Percentiles rank a stretch among this genome's conserved stretches.
These are phyloP conservation scores for Leucoagaricus sp. DNA, from an alignment of 1,284 basidiomycete species.

Conservation along the genomic window DNA sequence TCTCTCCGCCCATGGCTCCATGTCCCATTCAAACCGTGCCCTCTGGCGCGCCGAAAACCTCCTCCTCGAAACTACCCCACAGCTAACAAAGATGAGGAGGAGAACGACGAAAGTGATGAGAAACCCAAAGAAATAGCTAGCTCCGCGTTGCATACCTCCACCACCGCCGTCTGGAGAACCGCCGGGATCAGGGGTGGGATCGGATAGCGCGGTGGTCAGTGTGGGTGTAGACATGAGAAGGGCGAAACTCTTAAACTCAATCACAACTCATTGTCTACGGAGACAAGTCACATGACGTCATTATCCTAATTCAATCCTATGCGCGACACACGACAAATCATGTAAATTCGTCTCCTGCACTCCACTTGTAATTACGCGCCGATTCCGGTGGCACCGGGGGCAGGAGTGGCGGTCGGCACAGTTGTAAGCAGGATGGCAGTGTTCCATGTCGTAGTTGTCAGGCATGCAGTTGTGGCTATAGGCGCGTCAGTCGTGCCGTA, in stretches of 20 bases:
- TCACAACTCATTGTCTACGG: not conserved
- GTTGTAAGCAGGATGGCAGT: constrained; percentile 37
- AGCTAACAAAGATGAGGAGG: constrained; percentile 57
- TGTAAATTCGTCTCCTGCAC: not conserved
- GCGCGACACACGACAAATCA: not conserved
- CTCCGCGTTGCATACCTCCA: constrained; percentile 28
- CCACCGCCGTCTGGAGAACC: constrained; percentile 9
- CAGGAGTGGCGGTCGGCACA: constrained; percentile 35
- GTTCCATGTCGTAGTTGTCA: constrained; percentile 40
- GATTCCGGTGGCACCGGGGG: constrained; percentile 4
- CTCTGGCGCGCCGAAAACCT: constrained; percentile 28
- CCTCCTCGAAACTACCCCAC: constrained; percentile 53
- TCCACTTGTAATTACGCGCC: not conserved
- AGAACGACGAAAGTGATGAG: constrained; percentile 62
- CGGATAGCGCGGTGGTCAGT: not conserved
- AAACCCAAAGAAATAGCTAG: constrained; percentile 63
- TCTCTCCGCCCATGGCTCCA: constrained; percentile 13
- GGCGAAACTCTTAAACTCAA: not conserved
- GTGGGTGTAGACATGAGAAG: constrained; percentile 5
- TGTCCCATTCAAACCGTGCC: constrained; percentile 10
- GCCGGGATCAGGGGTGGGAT: not conserved
- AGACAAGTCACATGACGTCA: constrained; percentile 15
- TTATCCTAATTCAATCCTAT: not conserved
- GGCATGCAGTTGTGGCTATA: constrained; percentile 34
- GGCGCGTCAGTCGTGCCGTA: constrained; percentile 35